Evolutionary conservation across 106 monocot genomes (phyloP).

Genomic region (Dendrobium chrysotoxum): DNA sequence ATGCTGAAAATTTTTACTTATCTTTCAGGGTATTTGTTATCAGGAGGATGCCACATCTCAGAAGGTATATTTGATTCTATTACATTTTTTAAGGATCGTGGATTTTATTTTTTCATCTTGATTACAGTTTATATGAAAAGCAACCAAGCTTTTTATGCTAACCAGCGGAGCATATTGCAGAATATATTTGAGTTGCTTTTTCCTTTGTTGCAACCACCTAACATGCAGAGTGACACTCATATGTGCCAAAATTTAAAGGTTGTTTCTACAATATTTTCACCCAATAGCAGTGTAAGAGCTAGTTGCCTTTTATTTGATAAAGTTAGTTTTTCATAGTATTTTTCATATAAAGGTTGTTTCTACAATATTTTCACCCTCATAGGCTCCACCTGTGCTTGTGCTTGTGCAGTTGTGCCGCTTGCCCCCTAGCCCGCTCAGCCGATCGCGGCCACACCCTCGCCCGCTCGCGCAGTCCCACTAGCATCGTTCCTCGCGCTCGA

Average conservation of each 20-base stretch:
- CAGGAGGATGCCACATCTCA: not conserved
- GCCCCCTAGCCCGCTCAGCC: too few relatives aligned
- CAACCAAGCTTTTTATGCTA: not conserved
- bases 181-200: not conserved
- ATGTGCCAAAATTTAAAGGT: not conserved
- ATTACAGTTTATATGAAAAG: not conserved
- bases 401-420: too few relatives aligned
- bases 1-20: not conserved
- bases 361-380: too few relatives aligned
- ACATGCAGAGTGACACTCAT: not conserved
- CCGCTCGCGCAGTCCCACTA: too few relatives aligned
- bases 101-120: not conserved
- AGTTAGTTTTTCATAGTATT: not conserved
- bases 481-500: too few relatives aligned
- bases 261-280: not conserved
- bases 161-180: not conserved
- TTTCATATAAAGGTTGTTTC: too few relatives aligned
- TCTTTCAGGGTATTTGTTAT: slow-evolving; percentile 8
- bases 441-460: too few relatives aligned
- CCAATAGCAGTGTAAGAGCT: not conserved
- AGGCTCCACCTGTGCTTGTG: too few relatives aligned
- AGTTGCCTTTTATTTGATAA: not conserved
- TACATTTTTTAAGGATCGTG: not conserved
- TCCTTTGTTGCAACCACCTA: not conserved
- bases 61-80: not conserved